A percentile compares a stretch with the other conserved stretches of the same genome.
phyloP scores from a whole-genome alignment of 2,329 filamentous ascomycete genomes.

The Didymella keratinophila region DNA sequence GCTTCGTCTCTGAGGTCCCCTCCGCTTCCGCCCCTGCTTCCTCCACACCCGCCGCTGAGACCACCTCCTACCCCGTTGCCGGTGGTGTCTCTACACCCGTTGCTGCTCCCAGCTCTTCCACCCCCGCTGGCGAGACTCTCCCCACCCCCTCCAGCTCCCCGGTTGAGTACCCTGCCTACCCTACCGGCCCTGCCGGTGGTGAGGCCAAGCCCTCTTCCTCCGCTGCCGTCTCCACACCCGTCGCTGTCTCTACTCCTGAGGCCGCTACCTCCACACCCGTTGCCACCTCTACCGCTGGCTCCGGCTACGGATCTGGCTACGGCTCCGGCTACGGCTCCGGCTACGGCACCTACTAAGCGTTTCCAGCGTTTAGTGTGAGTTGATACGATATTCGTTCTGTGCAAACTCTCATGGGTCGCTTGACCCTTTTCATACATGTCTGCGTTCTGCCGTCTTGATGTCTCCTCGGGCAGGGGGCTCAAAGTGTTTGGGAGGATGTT shows the following conservation, averaged over 20 bases:
- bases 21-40: slow-evolving; percentile 11
- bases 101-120: slow-evolving; percentile 24
- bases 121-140: slow-evolving; percentile 18
- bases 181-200: slow-evolving; percentile 15
- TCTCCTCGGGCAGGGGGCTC: slow-evolving; percentile 33
- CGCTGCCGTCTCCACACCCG: slow-evolving; percentile 14
- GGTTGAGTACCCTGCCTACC: slow-evolving; percentile 24
- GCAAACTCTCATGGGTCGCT: slow-evolving; percentile 30
- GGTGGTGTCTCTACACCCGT: neutral
- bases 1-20: slow-evolving; percentile 36
- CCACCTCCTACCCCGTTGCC: neutral
- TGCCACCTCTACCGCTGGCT: slow-evolving; percentile 24
- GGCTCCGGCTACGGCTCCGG: slow-evolving; percentile 11
- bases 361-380: slow-evolving; percentile 24
- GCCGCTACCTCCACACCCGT: slow-evolving; percentile 23
- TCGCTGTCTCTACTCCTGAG: slow-evolving; percentile 16
- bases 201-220: slow-evolving; percentile 14
- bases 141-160: slow-evolving; percentile 21
- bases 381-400: slow-evolving; percentile 29
- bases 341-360: slow-evolving; percentile 36
- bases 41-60: slow-evolving; percentile 25
- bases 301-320: slow-evolving; percentile 23
- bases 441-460: slow-evolving; percentile 29
- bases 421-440: slow-evolving; percentile 38
- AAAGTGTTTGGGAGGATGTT: slow-evolving; percentile 23